phyloP scores from a whole-genome alignment of 371 early-diverging fungal genomes.

The Capillidium rhysosporum region DNA sequence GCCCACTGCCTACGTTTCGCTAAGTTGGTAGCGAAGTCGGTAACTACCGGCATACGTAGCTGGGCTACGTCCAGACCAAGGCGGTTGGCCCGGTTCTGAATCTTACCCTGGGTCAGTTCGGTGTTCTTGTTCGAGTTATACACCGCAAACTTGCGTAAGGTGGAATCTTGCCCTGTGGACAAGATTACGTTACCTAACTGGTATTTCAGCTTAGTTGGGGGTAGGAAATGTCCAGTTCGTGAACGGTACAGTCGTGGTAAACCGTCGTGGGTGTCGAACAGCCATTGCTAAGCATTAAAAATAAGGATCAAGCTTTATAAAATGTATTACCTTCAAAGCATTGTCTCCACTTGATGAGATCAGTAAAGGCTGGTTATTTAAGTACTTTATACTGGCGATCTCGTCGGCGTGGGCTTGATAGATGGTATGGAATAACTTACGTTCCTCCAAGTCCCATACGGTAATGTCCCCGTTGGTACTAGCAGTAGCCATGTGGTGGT shows the following conservation, averaged over 20 bases:
- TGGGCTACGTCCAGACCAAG: slow-evolving; percentile 30
- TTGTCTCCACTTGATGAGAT: slow-evolving; percentile 82
- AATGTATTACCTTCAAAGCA: slow-evolving; percentile 43
- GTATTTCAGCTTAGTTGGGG: slow-evolving; percentile 59
- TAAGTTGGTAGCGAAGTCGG: slow-evolving; percentile 42
- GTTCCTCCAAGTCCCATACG: slow-evolving; percentile 76
- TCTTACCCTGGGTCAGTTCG: slow-evolving; percentile 62
- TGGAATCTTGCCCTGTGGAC: slow-evolving; percentile 61
- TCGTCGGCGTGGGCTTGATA: slow-evolving; percentile 63
- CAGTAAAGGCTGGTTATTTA: slow-evolving; percentile 64
- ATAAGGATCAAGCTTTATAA: not conserved
- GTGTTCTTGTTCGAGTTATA: slow-evolving; percentile 62
- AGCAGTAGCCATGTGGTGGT: slow-evolving; percentile 71
- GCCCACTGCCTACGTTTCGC: slow-evolving; percentile 65
- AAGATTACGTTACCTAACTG: slow-evolving; percentile 59
- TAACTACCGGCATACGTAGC: slow-evolving; percentile 48
- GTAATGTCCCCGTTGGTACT: slow-evolving; percentile 73
- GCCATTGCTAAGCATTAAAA: slow-evolving; percentile 50
- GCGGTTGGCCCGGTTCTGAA: slow-evolving; percentile 40
- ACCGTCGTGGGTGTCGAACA: slow-evolving; percentile 70
- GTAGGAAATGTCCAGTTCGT: slow-evolving; percentile 69
- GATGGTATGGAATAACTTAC: slow-evolving; percentile 48
- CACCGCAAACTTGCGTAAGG: slow-evolving; percentile 58
- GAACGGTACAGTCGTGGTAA: slow-evolving; percentile 56
- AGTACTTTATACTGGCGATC: slow-evolving; percentile 52